Conservation (phyloP, 192 early-diverging fungal genomes). For the Backusella luteola region DNA sequence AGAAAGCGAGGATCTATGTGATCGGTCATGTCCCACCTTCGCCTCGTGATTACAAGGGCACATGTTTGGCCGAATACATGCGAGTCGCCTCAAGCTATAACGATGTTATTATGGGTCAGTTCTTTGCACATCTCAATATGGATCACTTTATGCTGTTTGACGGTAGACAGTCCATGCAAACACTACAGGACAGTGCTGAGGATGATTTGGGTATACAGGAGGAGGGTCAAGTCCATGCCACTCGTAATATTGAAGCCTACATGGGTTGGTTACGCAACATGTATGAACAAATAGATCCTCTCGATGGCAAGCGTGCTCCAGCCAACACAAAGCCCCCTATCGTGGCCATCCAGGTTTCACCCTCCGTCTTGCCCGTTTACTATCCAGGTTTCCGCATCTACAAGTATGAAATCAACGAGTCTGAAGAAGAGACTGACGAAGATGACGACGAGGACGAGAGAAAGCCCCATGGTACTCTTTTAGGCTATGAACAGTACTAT, state of each 20-base stretch:
- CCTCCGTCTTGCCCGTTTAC: conserved; percentile 37
- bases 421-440: not conserved
- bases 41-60: conserved; percentile 12
- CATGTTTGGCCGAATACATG: conserved; percentile 24
- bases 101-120: conserved; percentile 19
- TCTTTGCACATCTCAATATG: conserved; percentile 32
- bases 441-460: not conserved
- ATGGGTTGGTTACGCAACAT: conserved; percentile 14
- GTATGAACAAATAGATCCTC: conserved; percentile 14
- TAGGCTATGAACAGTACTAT: conserved; percentile 36
- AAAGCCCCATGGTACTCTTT: conserved; percentile 20
- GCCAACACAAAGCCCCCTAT: not conserved
- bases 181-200: not conserved
- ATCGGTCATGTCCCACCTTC: conserved; percentile 39
- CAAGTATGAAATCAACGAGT: conserved; percentile 21
- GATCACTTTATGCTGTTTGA: conserved; percentile 28
- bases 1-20: conserved; percentile 22
- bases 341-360: conserved; percentile 27
- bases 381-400: conserved; percentile 35
- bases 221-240: not conserved
- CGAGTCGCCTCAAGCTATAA: conserved; percentile 6
- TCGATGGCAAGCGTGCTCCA: conserved; percentile 7
- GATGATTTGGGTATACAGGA: not conserved
- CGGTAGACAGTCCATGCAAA: not conserved
- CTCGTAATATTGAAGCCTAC: conserved; percentile 21